Conservation (phyloP, 768 basidiomycete species). For the Melanogaster broomeanus region DNA sequence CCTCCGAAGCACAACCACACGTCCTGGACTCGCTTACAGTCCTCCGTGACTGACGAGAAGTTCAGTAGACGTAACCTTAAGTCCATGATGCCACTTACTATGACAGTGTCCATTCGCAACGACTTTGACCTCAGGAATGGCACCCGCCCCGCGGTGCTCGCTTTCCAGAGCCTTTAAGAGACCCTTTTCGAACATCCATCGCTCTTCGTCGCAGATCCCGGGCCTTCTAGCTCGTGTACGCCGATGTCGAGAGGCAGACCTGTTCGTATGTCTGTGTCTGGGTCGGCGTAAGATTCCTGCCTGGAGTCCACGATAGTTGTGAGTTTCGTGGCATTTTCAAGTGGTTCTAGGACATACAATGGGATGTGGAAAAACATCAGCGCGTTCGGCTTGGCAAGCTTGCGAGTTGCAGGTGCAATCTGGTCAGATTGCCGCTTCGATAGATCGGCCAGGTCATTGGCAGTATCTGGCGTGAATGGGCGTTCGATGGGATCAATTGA, state of each 20-base stretch:
- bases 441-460: conserved; percentile 63
- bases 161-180: conserved; percentile 73
- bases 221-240: conserved; percentile 52
- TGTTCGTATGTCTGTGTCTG: conserved; percentile 65
- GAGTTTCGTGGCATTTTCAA: not conserved
- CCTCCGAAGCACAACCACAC: conserved; percentile 94
- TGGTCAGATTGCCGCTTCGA: conserved; percentile 69
- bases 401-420: conserved; percentile 51
- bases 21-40: conserved; percentile 81
- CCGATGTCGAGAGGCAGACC: conserved; percentile 73
- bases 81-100: conserved; percentile 41
- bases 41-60: conserved; percentile 68
- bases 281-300: conserved; percentile 69
- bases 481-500: conserved; percentile 75
- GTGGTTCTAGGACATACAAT: conserved; percentile 50
- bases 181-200: conserved; percentile 87
- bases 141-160: conserved; percentile 52
- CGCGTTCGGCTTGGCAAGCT: conserved; percentile 90
- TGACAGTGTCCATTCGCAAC: conserved; percentile 92
- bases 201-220: conserved; percentile 67
- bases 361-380: conserved; percentile 99
- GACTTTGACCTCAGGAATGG: conserved; percentile 76
- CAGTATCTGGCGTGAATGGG: conserved; percentile 80
- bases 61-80: conserved; percentile 10
- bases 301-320: conserved; percentile 35